Base-by-base conservation (phyloP, 306 rosid species). In the Mimosa bimucronata region DNA sequence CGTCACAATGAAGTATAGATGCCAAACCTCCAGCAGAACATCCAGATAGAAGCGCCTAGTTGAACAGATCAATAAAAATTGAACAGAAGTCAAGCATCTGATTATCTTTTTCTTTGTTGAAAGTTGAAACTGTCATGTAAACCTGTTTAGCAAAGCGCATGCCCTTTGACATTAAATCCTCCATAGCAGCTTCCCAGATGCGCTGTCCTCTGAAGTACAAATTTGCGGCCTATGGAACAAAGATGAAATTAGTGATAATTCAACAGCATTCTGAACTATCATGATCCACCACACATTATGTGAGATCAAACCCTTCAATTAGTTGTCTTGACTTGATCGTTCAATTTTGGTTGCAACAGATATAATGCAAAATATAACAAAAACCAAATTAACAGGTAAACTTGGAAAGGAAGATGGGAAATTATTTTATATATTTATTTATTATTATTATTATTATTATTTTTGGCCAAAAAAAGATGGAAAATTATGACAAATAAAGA, bases 101-200 rank as follows among this genome's bases (percentile, higher is more conserved):
- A 53, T 21, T 38, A 34, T n/a, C 4, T 12, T 21, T 30, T 13
- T 42, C 40, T 41, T 0, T 9, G 50, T n/a, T 28, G 66, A 52
- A 58, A 15, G 50, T n/a, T 28, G 66, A 52, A 58, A 15, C 73
- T 62, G 73, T 67, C 66, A 41, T 38, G 40, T 13, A 40, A 80
- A 94, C 97, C 97, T 94, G 90, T 71, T 85, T 85, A 52, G 98
- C 95, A 74, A 90, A 81, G 75, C 85, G 85, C 98, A 94, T 94
- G 73, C 98, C 98, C 79, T 89, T 86, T 16, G 94, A 92, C 90
- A 84, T 85, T 37, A 94, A 85, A 68, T 92, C 94, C 38, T 91
- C 88, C 87, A 92, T 90, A 9, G 98, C 92, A 78, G 88, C 95
- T 53, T 66, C 85, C 98, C 98, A 94, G 34, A 94, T 94, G 68